These are phyloP conservation scores for Colletotrichum lupini DNA, from an alignment of 2,329 filamentous ascomycete genomes.

Conservation along the genomic window DNA sequence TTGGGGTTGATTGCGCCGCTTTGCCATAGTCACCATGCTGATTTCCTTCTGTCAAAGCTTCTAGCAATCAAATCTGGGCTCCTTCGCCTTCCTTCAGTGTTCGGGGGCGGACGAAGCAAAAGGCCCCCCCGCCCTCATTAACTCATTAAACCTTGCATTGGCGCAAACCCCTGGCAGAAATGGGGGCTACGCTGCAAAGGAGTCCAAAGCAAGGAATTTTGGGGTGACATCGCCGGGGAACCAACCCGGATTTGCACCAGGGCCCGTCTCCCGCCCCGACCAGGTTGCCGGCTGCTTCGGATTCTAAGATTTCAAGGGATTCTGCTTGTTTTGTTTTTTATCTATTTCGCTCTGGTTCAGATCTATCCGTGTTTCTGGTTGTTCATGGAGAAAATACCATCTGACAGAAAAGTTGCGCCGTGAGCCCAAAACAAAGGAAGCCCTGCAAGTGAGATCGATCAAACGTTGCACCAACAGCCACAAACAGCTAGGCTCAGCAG, in stretches of 20 bases:
- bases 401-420: no score
- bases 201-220: background rate
- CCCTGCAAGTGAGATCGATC: background rate
- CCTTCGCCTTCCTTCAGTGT: background rate
- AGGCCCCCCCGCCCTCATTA: background rate
- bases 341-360: no score
- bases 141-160: constrained; percentile 30
- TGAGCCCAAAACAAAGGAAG: background rate
- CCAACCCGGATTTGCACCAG: constrained; percentile 23
- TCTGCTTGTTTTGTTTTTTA: background rate
- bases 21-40: background rate
- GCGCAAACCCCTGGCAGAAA: background rate
- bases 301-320: background rate
- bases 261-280: background rate
- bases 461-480: background rate
- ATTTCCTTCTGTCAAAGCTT: constrained; percentile 22
- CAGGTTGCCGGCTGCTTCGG: constrained; percentile 8
- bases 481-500: background rate
- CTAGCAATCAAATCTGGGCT: constrained; percentile 14
- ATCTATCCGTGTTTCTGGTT: background rate
- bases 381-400: background rate
- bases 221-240: background rate
- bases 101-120: background rate
- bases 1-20: background rate
- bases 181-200: background rate